These are phyloP conservation scores for Piper longum DNA, from an alignment of 164 flowering plant genomes.

Conservation along the genomic window DNA sequence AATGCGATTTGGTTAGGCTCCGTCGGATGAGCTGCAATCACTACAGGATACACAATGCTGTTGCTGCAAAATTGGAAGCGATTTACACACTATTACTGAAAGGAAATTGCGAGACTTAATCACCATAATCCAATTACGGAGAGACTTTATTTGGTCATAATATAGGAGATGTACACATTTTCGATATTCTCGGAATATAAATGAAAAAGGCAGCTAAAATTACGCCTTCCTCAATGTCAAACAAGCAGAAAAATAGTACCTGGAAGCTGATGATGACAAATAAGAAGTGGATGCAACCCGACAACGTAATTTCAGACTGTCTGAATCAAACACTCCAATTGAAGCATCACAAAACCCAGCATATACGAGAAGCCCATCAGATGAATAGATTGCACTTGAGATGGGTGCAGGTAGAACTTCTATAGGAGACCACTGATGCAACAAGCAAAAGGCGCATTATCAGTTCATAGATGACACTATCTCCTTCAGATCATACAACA, in stretches of 20 bases:
- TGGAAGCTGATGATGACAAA: slow-evolving; percentile 23
- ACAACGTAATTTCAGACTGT: slow-evolving; percentile 43
- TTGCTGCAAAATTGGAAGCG: slow-evolving; percentile 12
- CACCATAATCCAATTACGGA: too few relatives aligned
- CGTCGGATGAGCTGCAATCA: slow-evolving; percentile 57
- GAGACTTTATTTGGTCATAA: too few relatives aligned
- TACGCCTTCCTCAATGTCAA: neutral
- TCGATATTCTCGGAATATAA: neutral
- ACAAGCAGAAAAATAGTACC: slow-evolving; percentile 17
- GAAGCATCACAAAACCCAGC: slow-evolving; percentile 57
- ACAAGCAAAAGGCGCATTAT: neutral
- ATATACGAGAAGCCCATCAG: slow-evolving; percentile 50
- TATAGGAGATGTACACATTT: neutral
- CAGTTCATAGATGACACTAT: neutral
- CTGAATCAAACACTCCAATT: slow-evolving; percentile 61
- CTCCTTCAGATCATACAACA: too few relatives aligned
- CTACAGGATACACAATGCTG: slow-evolving; percentile 29
- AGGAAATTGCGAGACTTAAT: too few relatives aligned
- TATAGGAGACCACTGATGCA: slow-evolving; percentile 43
- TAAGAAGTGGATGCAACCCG: slow-evolving; percentile 58
- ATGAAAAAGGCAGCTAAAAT: neutral
- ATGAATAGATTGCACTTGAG: slow-evolving; percentile 56
- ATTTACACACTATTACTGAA: neutral
- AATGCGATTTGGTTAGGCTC: slow-evolving; percentile 63
- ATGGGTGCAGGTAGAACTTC: slow-evolving; percentile 48